These are phyloP conservation scores for Pseudopyrenochaeta lycopersici DNA, from an alignment of 2,329 filamentous ascomycete species.

Conservation along the genomic window DNA sequence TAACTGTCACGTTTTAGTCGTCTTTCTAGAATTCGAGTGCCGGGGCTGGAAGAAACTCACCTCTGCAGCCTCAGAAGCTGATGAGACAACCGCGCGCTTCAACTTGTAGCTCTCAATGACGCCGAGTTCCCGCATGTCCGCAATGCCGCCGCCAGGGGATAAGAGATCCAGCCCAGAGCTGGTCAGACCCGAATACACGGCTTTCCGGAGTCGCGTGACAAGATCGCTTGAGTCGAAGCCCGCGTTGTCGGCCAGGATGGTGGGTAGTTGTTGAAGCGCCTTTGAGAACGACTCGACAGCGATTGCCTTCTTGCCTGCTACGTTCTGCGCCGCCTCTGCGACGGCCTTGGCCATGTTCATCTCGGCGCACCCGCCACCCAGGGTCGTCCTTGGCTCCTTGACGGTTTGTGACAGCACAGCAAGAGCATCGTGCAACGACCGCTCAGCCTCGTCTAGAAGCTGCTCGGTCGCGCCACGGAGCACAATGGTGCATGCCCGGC, in stretches of 20 bases:
- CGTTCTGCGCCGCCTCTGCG: constrained; percentile 89
- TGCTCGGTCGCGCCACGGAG: constrained; percentile 96
- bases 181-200: constrained; percentile 92
- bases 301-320: constrained; percentile 95
- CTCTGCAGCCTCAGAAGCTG: constrained; percentile 95
- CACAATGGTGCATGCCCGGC: constrained; percentile 95
- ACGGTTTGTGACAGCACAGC: constrained; percentile 97
- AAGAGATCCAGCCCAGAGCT: constrained; percentile 90
- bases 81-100: constrained; percentile 97
- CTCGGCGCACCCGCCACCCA: constrained; percentile 95
- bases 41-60: constrained; percentile 61
- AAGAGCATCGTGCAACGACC: constrained; percentile 93
- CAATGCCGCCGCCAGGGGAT: constrained; percentile 88
- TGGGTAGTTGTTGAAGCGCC: constrained; percentile 91
- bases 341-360: constrained; percentile 99
- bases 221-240: constrained; percentile 95
- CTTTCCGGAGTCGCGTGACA: constrained; percentile 88
- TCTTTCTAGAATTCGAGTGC: neutral
- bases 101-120: constrained; percentile 99
- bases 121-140: constrained; percentile 94
- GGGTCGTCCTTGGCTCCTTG: constrained; percentile 89
- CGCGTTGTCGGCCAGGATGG: constrained; percentile 96
- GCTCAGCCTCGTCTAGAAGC: constrained; percentile 94
- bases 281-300: constrained; percentile 90
- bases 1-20: constrained; percentile 64